A percentile compares a stretch with the other conserved stretches of the same genome.
phyloP scores from a whole-genome alignment of 306 rosid species.

The Gynostemma pentaphyllum region DNA sequence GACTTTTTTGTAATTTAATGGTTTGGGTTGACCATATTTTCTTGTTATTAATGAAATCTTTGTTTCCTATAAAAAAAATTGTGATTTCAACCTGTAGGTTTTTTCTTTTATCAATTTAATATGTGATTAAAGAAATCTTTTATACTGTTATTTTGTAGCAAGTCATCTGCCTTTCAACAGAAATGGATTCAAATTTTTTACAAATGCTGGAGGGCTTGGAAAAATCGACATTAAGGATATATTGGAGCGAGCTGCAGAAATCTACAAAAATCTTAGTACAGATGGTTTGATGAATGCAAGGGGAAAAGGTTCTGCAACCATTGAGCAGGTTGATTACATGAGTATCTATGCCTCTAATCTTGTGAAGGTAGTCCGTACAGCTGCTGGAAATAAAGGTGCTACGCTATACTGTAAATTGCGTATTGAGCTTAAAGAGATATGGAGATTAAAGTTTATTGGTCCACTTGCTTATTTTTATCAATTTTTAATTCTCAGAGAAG shows the following conservation, averaged over 20 bases:
- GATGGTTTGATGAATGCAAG: conserved; percentile 40
- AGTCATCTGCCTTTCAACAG: conserved; percentile 97
- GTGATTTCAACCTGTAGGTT: background rate
- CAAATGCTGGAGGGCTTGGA: conserved; percentile 85
- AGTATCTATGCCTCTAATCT: conserved; percentile 66
- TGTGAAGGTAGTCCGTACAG: conserved; percentile 75
- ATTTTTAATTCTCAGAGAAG: conserved; percentile 39
- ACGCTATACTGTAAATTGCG: conserved; percentile 16
- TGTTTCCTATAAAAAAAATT: no score
- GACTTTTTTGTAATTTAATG: no score
- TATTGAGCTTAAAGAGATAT: conserved; percentile 8
- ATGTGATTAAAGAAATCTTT: background rate
- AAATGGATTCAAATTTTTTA: conserved; percentile 92
- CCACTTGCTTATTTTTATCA: background rate
- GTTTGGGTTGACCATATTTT: no score
- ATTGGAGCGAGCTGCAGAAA: conserved; percentile 71
- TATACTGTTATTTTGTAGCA: conserved; percentile 28
- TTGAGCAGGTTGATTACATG: conserved; percentile 73
- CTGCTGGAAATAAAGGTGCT: conserved; percentile 79
- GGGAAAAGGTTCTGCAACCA: conserved; percentile 35
- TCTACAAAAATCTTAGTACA: conserved; percentile 46
- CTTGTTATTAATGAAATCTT: no score
- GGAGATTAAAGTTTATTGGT: conserved; percentile 5
- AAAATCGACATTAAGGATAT: conserved; percentile 84
- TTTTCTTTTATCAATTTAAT: background rate